Base-by-base conservation (phyloP, 2,329 filamentous ascomycete genomes). In the Alternaria solani region DNA sequence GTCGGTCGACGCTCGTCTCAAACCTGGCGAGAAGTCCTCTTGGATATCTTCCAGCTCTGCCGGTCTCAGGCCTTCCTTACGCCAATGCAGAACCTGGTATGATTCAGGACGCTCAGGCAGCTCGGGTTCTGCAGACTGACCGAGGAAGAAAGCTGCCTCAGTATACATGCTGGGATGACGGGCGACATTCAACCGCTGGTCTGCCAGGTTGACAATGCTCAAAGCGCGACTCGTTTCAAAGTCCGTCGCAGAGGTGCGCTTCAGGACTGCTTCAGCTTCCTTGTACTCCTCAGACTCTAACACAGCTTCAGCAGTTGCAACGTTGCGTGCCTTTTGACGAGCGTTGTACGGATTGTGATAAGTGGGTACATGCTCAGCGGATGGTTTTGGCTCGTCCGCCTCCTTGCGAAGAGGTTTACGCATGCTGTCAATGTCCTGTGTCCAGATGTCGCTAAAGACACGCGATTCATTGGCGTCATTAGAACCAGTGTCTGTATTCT, bases 61-160 rank as follows among this genome's bases (percentile, higher is more conserved):
- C 3, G 39, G 30, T 14, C 12, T 25, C 4, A n/a, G 5, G 18
- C 47, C 46, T 18, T 43, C 47, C n/a, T 36, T 51, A 5, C 57
- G 46, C 57, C 57, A 60, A 5, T 32, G 32, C 5, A 46, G 16
- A 41, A 56, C 44, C 46, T 57, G 30, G 8, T 60, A 57, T 16
- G 44, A 38, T 16, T 44, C 25, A 20, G n/a, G 28, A 9, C 32
- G n/a, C 18, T 16, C 12, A 28, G 52, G 11, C 16, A 34, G 5
- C 14, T 46, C 34, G 4, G 3, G 9, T 7, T 41, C n/a, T 8
- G 23, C 6, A 5, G 30, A 7, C 23, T 14, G n/a, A 5, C 46
- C 6, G 8, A 16, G 14, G 12, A 25, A 12, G 3, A 8, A 14
- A 23, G 7, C 5, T 18, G 30, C 38, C 34, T 48, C 44, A 2